Evolutionary conservation across 768 basidiomycete species (phyloP).

Genomic region (Lactifluus subvellereus): DNA sequence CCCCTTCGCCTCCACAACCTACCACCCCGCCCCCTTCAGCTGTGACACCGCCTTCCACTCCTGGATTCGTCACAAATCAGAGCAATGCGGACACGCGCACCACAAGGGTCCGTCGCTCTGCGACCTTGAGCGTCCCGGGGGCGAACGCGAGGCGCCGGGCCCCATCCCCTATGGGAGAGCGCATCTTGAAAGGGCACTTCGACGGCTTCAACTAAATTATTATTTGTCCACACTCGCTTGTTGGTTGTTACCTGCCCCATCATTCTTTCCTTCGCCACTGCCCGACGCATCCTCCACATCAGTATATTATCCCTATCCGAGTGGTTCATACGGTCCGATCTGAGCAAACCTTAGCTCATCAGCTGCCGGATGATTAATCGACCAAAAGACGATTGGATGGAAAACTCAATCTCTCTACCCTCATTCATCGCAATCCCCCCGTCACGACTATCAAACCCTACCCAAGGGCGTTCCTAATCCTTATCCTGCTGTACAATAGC

Average conservation of each 20-base stretch:
- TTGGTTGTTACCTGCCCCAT: not conserved
- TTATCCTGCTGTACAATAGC: not conserved
- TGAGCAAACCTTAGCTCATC: not conserved
- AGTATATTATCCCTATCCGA: not conserved
- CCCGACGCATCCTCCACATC: not conserved
- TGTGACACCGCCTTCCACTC: not conserved
- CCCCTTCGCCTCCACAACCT: constrained; percentile 18
- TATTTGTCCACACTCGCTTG: not conserved
- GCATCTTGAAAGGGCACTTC: constrained; percentile 87
- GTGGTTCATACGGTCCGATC: not conserved
- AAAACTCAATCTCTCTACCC: not conserved
- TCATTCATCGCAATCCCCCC: not conserved
- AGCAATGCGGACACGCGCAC: constrained; percentile 25
- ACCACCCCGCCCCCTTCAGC: constrained; percentile 21
- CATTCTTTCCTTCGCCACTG: not conserved
- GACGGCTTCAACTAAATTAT: constrained; percentile 69
- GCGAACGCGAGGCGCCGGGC: constrained; percentile 47
- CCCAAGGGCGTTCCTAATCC: not conserved
- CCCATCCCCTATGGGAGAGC: constrained; percentile 86
- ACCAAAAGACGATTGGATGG: constrained; percentile 13
- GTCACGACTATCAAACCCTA: not conserved
- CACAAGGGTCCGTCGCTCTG: constrained; percentile 45
- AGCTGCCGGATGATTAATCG: constrained; percentile 3
- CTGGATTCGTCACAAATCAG: constrained; percentile 10
- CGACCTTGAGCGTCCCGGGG: constrained; percentile 45